Conservation (phyloP, 345 rosid genomes). For the Schrenkiella parvula region DNA sequence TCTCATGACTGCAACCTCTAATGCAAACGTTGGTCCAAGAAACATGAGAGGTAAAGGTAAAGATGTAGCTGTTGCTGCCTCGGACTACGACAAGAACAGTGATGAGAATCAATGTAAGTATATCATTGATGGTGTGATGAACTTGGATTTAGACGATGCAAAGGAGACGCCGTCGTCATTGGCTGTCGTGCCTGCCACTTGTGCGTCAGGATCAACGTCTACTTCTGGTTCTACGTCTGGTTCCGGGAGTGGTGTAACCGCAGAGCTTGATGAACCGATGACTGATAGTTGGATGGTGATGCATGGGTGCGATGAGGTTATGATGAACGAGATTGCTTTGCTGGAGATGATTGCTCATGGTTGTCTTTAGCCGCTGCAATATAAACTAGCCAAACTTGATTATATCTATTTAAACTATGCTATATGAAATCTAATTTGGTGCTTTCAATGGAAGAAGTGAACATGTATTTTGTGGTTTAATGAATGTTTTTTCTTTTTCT, state of each 20-base stretch:
- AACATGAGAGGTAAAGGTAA: conserved; percentile 10
- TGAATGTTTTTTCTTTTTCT: neutral
- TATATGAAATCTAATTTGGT: neutral
- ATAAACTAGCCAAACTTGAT: neutral
- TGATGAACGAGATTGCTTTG: conserved; percentile 31
- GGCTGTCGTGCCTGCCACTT: neutral
- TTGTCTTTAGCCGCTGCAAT: neutral
- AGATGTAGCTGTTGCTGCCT: neutral
- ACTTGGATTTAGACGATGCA: neutral
- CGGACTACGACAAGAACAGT: neutral
- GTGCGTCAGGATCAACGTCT: conserved; percentile 13
- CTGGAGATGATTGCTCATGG: conserved; percentile 27
- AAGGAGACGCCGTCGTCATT: neutral
- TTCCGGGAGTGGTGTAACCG: conserved; percentile 7
- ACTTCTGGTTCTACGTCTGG: conserved; percentile 4
- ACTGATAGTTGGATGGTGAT: conserved; percentile 34
- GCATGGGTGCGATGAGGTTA: conserved; percentile 35
- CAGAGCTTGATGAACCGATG: conserved; percentile 22
- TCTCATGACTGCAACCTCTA: neutral
- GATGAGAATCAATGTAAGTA: neutral
- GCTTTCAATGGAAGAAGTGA: neutral
- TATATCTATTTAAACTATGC: neutral
- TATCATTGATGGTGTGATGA: conserved; percentile 24
- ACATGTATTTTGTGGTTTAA: neutral
- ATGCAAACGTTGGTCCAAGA: neutral